A percentile compares a stretch with the other conserved stretches of the same genome.
Evolutionary conservation across 495 filamentous ascomycete genomes (phyloP).

Genomic region (Aspergillus olivimuriae): DNA sequence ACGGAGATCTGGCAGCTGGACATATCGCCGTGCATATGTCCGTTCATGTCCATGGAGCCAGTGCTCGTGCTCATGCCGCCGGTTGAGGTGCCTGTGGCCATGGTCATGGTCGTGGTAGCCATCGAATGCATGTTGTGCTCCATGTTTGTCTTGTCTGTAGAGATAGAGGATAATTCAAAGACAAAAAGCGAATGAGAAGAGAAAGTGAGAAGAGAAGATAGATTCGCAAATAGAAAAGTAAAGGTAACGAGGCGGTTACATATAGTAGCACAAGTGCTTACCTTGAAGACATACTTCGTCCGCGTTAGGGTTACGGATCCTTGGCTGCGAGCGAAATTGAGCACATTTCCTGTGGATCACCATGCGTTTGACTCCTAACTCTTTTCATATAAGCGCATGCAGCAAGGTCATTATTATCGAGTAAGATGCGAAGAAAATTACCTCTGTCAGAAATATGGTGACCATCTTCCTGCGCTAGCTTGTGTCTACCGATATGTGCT

Average conservation of each 20-base stretch:
- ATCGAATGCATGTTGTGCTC: background rate
- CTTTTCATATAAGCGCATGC: no score
- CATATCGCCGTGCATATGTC: conserved; percentile 10
- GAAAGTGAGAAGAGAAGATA: background rate
- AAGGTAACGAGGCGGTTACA: background rate
- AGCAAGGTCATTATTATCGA: no score
- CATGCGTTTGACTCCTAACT: no score
- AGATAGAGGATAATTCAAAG: background rate
- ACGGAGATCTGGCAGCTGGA: conserved; percentile 40
- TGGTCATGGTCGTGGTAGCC: conserved; percentile 5
- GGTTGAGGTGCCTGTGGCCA: background rate
- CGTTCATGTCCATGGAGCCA: conserved; percentile 3
- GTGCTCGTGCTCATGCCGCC: background rate
- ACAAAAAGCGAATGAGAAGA: background rate
- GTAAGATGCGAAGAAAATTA: no score
- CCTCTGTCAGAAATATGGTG: no score
- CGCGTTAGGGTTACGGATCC: no score
- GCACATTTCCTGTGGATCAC: no score
- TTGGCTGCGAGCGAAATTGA: conserved; percentile 29
- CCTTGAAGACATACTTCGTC: no score
- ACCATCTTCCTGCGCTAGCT: no score
- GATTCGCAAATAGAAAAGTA: background rate
- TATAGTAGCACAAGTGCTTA: background rate
- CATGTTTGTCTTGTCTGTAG: background rate
- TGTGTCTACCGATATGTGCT: no score